Evolutionary conservation across 1,284 basidiomycete genomes (phyloP).

Genomic region (Filobasidium uniguttulatum): DNA sequence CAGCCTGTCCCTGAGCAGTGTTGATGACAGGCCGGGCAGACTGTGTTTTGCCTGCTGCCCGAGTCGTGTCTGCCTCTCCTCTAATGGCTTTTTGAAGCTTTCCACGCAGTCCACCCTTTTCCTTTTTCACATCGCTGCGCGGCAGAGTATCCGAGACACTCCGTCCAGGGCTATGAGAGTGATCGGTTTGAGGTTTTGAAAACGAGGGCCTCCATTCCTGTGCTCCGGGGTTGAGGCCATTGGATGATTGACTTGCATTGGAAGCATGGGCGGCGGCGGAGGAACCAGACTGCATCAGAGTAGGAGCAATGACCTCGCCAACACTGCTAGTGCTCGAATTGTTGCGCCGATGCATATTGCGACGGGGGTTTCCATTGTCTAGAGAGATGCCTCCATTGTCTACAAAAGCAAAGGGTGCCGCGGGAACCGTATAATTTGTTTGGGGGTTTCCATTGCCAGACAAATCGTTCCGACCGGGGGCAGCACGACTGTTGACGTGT

Average conservation of each 20-base stretch:
- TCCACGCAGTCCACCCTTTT: slow-evolving; percentile 20
- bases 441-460: background rate
- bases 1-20: slow-evolving; percentile 10
- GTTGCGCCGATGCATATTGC: slow-evolving; percentile 16
- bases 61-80: slow-evolving; percentile 9
- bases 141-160: slow-evolving; percentile 26
- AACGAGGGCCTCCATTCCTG: slow-evolving; percentile 51
- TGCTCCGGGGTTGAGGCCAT: slow-evolving; percentile 26
- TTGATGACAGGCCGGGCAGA: slow-evolving; percentile 3
- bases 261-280: slow-evolving; percentile 18
- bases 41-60: slow-evolving; percentile 14
- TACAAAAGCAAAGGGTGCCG: background rate
- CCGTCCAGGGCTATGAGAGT: slow-evolving; percentile 12
- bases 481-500: background rate
- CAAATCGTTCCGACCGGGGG: background rate
- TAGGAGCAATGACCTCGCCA: slow-evolving; percentile 13
- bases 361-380: background rate
- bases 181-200: slow-evolving; percentile 25
- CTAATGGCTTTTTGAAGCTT: slow-evolving; percentile 10
- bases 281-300: slow-evolving; percentile 8
- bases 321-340: slow-evolving; percentile 17
- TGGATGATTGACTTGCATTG: slow-evolving; percentile 22
- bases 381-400: background rate
- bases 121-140: slow-evolving; percentile 20
- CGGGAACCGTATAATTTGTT: background rate